Conservation (phyloP, 768 basidiomycete genomes). For the Floccularia luteovirens region DNA sequence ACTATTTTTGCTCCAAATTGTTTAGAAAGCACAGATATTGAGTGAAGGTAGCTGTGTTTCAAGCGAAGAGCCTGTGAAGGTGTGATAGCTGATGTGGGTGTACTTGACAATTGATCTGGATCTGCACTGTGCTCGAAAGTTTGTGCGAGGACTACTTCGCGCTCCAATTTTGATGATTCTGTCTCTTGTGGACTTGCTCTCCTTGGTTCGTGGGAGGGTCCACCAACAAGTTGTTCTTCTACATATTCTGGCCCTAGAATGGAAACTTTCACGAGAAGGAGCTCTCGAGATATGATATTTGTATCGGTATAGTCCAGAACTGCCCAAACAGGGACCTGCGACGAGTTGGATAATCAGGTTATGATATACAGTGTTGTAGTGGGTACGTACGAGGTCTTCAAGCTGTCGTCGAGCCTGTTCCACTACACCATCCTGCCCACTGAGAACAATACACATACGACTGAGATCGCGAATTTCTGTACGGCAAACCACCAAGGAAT, state of each 20-base stretch:
- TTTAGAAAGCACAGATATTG: constrained; percentile 73
- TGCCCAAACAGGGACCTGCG: constrained; percentile 97
- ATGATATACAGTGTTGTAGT: too few relatives aligned
- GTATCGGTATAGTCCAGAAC: constrained; percentile 97
- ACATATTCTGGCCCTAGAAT: constrained; percentile 97
- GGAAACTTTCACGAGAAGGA: constrained; percentile 93
- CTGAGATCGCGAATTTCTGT: constrained; percentile 96
- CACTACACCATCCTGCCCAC: constrained; percentile 95
- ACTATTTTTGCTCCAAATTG: constrained; percentile 94
- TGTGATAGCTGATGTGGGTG: constrained; percentile 38
- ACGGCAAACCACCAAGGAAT: constrained; percentile 95
- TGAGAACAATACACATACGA: constrained; percentile 96
- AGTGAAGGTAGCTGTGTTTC: constrained; percentile 85
- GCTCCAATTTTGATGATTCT: constrained; percentile 48
- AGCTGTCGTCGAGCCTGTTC: constrained; percentile 95
- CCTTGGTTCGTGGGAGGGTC: constrained; percentile 76
- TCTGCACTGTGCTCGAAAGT: constrained; percentile 64
- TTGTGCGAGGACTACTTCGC: constrained; percentile 66
- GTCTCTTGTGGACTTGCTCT: constrained; percentile 21
- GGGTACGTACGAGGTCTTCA: constrained; percentile 79
- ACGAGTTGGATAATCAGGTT: background rate
- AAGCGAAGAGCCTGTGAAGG: constrained; percentile 82
- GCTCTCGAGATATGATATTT: constrained; percentile 83
- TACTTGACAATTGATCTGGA: constrained; percentile 19
- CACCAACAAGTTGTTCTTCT: constrained; percentile 83